phyloP scores from a whole-genome alignment of 2,329 filamentous ascomycete species.

The Juglanconis oblonga region DNA sequence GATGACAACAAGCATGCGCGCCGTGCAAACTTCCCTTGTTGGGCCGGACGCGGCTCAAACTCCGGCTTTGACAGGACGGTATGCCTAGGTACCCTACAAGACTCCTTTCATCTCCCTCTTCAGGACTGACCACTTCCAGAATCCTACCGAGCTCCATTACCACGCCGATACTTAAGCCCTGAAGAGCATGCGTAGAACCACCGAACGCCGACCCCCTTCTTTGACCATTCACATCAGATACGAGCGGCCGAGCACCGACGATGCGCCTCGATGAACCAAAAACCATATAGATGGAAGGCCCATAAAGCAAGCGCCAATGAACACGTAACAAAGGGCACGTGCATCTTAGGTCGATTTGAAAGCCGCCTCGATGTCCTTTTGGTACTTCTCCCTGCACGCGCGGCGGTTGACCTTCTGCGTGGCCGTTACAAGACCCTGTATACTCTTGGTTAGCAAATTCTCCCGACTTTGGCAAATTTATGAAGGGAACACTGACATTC shows the following conservation, averaged over 20 bases:
- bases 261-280: background rate
- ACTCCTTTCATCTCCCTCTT: too few relatives aligned
- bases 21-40: too few relatives aligned
- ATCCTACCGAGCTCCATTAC: too few relatives aligned
- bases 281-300: background rate
- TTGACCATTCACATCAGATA: background rate
- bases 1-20: too few relatives aligned
- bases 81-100: too few relatives aligned
- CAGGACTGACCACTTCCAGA: too few relatives aligned
- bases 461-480: background rate
- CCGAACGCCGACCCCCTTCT: too few relatives aligned
- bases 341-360: conserved; percentile 25
- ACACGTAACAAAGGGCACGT: too few relatives aligned
- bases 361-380: conserved; percentile 47
- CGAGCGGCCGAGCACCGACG: background rate
- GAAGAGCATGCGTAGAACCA: too few relatives aligned
- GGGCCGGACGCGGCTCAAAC: too few relatives aligned
- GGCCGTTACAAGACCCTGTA: conserved; percentile 58
- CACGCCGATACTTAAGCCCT: too few relatives aligned
- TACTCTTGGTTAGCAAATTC: background rate
- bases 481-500: conserved; percentile 60
- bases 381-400: conserved; percentile 47
- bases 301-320: background rate
- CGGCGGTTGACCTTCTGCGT: conserved; percentile 60
- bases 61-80: too few relatives aligned